phyloP scores from a whole-genome alignment of 306 rosid genomes.

The Trifolium subterraneum region DNA sequence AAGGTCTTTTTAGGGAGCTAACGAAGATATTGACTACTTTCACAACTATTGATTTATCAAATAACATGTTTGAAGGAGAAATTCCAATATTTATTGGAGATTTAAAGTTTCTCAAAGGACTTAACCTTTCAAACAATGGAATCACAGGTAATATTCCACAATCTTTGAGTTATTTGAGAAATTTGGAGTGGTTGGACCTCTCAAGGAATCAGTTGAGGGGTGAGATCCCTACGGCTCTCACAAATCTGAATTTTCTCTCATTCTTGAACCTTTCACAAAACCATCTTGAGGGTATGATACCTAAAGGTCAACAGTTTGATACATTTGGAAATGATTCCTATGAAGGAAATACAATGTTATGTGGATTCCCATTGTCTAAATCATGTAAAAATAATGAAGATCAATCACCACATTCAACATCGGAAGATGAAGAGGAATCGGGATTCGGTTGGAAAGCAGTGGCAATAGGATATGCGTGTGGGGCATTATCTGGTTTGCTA shows the following conservation, averaged over 20 bases:
- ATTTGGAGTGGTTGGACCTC: not conserved
- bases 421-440: too few relatives aligned
- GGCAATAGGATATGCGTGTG: not conserved
- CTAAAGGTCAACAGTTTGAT: too few relatives aligned
- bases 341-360: too few relatives aligned
- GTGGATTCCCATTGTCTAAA: too few relatives aligned
- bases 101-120: slow-evolving; percentile 38
- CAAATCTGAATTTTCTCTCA: not conserved
- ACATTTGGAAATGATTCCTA: too few relatives aligned
- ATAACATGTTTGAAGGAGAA: slow-evolving; percentile 47
- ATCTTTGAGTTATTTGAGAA: not conserved
- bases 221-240: not conserved
- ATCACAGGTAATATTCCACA: not conserved
- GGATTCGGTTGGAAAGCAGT: too few relatives aligned
- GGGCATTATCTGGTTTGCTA: not conserved
- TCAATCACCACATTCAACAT: too few relatives aligned
- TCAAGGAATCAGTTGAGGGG: not conserved
- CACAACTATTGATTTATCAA: slow-evolving; percentile 49
- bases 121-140: slow-evolving; percentile 47
- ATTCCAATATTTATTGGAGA: slow-evolving; percentile 40
- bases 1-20: not conserved
- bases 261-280: not conserved
- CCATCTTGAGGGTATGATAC: too few relatives aligned
- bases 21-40: slow-evolving; percentile 9
- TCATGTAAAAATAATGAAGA: too few relatives aligned